Evolutionary conservation across 306 rosid species (phyloP).

Genomic region (Vigna nakashimae): DNA sequence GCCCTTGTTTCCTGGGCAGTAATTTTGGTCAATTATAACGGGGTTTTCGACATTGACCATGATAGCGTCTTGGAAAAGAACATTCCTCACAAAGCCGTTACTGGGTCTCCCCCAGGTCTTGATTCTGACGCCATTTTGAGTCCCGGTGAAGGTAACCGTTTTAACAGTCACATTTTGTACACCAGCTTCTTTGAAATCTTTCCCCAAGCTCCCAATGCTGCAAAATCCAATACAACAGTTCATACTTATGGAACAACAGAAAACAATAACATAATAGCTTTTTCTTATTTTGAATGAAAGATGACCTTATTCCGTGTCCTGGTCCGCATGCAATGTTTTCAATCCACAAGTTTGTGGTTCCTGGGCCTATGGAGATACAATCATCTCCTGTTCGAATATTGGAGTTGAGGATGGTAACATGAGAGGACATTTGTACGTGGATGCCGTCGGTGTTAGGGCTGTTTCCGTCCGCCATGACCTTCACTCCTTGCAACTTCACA

Average conservation of each 20-base stretch:
- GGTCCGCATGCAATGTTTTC: slow-evolving; percentile 71
- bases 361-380: slow-evolving; percentile 73
- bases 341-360: slow-evolving; percentile 69
- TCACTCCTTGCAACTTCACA: slow-evolving; percentile 52
- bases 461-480: slow-evolving; percentile 48
- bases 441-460: slow-evolving; percentile 87
- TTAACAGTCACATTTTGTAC: slow-evolving; percentile 76
- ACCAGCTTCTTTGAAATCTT: slow-evolving; percentile 51
- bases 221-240: slow-evolving; percentile 9
- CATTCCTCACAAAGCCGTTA: slow-evolving; percentile 53
- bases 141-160: slow-evolving; percentile 48
- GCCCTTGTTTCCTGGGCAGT: slow-evolving; percentile 55
- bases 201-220: slow-evolving; percentile 79
- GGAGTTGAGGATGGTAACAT: slow-evolving; percentile 56
- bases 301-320: slow-evolving; percentile 75
- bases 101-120: slow-evolving; percentile 73
- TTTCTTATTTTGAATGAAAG: neutral
- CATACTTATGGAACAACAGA: too few species aligned
- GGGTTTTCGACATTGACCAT: slow-evolving; percentile 72
- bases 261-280: too few species aligned
- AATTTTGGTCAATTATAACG: slow-evolving; percentile 65
- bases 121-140: slow-evolving; percentile 68
- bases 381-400: slow-evolving; percentile 70
- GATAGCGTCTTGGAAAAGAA: slow-evolving; percentile 51
- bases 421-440: slow-evolving; percentile 60